Percentiles rank a stretch among this genome's conserved stretches.
Evolutionary conservation across 1,284 basidiomycete species (phyloP).

Genomic region (Mrakiaceae sp.): DNA sequence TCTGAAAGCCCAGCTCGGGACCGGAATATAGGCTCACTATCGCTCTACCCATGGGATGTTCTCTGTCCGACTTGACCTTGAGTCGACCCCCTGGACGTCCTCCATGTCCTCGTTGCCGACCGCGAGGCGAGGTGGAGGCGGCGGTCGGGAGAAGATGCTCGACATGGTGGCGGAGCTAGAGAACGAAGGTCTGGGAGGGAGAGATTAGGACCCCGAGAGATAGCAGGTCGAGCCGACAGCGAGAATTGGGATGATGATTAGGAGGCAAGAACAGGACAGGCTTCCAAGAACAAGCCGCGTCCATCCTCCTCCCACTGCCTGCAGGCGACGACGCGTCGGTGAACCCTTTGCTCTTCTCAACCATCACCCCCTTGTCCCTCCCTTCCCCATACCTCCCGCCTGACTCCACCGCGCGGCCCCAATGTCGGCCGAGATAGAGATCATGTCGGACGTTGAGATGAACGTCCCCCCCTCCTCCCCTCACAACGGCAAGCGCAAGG

Average conservation of each 20-base stretch:
- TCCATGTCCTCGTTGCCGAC: too few relatives aligned
- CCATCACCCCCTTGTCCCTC: neutral
- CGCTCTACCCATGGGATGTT: conserved; percentile 17
- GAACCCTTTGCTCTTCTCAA: neutral
- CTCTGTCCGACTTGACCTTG: neutral
- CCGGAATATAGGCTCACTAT: conserved; percentile 6
- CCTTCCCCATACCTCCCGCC: neutral
- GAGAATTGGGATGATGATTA: too few relatives aligned
- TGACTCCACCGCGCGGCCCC: neutral
- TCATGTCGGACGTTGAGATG: neutral
- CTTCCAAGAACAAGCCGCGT: too few relatives aligned
- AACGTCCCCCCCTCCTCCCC: neutral
- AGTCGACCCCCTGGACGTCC: neutral
- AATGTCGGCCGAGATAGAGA: neutral
- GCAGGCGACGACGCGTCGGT: neutral
- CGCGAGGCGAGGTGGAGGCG: neutral
- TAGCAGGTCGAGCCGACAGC: too few relatives aligned
- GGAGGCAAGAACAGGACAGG: too few relatives aligned
- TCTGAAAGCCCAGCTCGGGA: too few relatives aligned
- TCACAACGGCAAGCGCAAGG: too few relatives aligned
- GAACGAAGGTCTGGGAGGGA: neutral
- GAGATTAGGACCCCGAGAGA: too few relatives aligned
- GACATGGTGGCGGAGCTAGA: neutral
- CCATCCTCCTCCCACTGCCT: too few relatives aligned
- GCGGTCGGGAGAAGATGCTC: neutral